Conservation (phyloP, 2,329 filamentous ascomycete species). For the Colletotrichum costaricense region DNA sequence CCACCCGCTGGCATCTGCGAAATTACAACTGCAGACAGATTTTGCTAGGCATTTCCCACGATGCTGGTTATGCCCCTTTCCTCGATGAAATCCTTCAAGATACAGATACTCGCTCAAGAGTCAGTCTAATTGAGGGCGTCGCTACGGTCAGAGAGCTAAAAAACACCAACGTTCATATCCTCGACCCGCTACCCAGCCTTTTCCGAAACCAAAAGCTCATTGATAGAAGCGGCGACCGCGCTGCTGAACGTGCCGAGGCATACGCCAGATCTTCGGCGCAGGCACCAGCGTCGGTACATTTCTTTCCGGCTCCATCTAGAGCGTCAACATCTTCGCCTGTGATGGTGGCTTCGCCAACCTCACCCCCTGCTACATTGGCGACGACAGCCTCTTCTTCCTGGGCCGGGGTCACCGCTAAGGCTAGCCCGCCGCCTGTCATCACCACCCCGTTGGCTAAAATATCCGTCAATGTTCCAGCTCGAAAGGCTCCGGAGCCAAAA, state of each 20-base stretch:
- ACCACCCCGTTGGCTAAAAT: slow-evolving; percentile 54
- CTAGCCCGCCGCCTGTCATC: slow-evolving; percentile 56
- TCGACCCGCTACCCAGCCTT: slow-evolving; percentile 57
- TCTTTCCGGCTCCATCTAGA: background rate
- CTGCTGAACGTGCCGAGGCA: slow-evolving; percentile 14
- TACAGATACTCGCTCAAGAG: slow-evolving; percentile 51
- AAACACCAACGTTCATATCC: slow-evolving; percentile 57
- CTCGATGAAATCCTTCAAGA: slow-evolving; percentile 65
- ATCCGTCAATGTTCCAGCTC: slow-evolving; percentile 36
- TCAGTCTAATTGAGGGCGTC: slow-evolving; percentile 66
- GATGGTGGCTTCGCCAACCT: slow-evolving; percentile 39
- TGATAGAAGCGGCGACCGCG: slow-evolving; percentile 45
- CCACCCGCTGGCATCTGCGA: slow-evolving; percentile 65
- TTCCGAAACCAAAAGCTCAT: slow-evolving; percentile 67
- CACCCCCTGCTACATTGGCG: slow-evolving; percentile 36
- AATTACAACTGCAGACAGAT: slow-evolving; percentile 73
- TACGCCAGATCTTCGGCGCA: slow-evolving; percentile 26
- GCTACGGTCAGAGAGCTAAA: slow-evolving; percentile 62
- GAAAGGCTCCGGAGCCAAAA: slow-evolving; percentile 29
- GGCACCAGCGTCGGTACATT: background rate
- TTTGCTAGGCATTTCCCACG: slow-evolving; percentile 71
- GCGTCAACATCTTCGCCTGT: slow-evolving; percentile 39
- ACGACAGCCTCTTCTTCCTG: slow-evolving; percentile 46
- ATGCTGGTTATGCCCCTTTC: slow-evolving; percentile 70
- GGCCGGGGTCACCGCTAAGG: slow-evolving; percentile 54